These are phyloP conservation scores for Anthracocystis panici-leucophaei DNA, from an alignment of 1,284 basidiomycete genomes.

Conservation along the genomic window DNA sequence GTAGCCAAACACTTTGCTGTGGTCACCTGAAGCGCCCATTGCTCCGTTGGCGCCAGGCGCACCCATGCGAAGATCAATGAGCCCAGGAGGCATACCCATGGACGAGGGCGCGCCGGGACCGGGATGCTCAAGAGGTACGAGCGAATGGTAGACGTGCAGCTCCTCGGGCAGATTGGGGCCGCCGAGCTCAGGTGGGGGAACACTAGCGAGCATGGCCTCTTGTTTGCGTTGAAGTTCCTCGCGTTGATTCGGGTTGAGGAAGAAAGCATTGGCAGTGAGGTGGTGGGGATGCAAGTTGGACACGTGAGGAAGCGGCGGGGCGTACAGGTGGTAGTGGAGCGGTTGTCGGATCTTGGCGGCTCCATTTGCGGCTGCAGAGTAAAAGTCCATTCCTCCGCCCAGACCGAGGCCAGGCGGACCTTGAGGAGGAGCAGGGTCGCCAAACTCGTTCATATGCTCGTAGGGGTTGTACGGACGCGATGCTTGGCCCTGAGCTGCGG, in stretches of 20 bases:
- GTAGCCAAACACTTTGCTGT: conserved; percentile 72
- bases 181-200: conserved; percentile 59
- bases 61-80: conserved; percentile 58
- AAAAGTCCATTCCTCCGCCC: conserved; percentile 49
- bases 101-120: conserved; percentile 41
- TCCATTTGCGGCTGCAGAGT: conserved; percentile 34
- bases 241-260: conserved; percentile 80
- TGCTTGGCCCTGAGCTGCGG: conserved; percentile 10
- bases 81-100: conserved; percentile 41
- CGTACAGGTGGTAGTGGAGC: conserved; percentile 93
- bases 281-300: conserved; percentile 72
- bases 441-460: conserved; percentile 62
- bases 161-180: conserved; percentile 83
- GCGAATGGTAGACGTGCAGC: conserved; percentile 88
- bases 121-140: conserved; percentile 79
- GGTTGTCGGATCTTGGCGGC: conserved; percentile 59
- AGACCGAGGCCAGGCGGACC: conserved; percentile 45
- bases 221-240: conserved; percentile 84
- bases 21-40: conserved; percentile 61
- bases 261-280: conserved; percentile 73
- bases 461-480: conserved; percentile 57
- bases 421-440: conserved; percentile 43
- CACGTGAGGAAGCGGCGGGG: conserved; percentile 75
- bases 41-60: conserved; percentile 51
- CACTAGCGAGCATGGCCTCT: conserved; percentile 77